Conservation (phyloP, 106 monocot species). For the Acorus gramineus region DNA sequence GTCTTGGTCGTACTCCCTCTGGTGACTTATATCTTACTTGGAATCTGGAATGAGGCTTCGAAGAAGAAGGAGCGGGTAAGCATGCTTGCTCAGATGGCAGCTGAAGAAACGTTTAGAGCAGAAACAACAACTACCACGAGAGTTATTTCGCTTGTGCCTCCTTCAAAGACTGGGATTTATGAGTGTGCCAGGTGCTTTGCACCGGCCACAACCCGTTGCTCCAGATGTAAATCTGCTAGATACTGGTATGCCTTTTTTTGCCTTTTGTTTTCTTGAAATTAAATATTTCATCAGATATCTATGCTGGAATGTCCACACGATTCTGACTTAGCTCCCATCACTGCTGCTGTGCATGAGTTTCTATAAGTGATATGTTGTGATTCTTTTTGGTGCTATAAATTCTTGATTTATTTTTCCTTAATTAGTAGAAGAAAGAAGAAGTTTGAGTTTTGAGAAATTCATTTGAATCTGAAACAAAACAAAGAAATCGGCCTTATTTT, state of each 20-base stretch:
- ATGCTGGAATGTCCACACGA: neutral
- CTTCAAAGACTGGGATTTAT: slow-evolving; percentile 29
- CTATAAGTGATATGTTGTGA: too few relatives aligned
- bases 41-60: slow-evolving; percentile 66
- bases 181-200: slow-evolving; percentile 72
- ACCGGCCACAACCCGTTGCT: slow-evolving; percentile 86
- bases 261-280: slow-evolving; percentile 1
- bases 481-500: too few relatives aligned
- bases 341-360: too few relatives aligned
- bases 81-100: slow-evolving; percentile 57
- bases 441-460: too few relatives aligned
- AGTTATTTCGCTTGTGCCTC: slow-evolving; percentile 23
- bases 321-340: too few relatives aligned
- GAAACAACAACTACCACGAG: slow-evolving; percentile 38
- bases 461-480: too few relatives aligned
- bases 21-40: slow-evolving; percentile 78
- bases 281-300: neutral
- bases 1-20: slow-evolving; percentile 85
- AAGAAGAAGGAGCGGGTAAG: slow-evolving; percentile 60
- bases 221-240: slow-evolving; percentile 93
- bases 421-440: too few relatives aligned
- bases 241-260: slow-evolving; percentile 63
- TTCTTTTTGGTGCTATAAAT: too few relatives aligned
- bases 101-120: slow-evolving; percentile 54
- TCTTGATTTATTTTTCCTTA: too few relatives aligned